Percentiles rank a stretch among this genome's conserved stretches.
These are phyloP conservation scores for Stagonosporopsis rhizophila DNA, from an alignment of 2,329 filamentous ascomycete genomes.

Conservation along the genomic window DNA sequence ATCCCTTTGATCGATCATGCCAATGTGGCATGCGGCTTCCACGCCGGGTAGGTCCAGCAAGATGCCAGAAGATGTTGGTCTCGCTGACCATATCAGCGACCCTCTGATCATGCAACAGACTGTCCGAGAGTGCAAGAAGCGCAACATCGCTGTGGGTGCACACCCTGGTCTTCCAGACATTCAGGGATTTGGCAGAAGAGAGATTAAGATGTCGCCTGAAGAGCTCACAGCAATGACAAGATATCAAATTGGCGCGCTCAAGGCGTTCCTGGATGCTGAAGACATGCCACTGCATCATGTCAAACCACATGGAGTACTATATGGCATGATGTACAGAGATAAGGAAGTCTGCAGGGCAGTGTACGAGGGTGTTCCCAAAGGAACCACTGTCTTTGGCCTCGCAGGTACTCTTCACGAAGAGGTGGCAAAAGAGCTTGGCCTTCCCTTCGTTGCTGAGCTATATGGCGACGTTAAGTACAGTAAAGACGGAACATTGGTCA, in stretches of 20 bases:
- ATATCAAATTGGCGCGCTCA: slow-evolving; percentile 70
- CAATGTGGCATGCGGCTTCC: slow-evolving; percentile 68
- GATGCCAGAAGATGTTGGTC: not conserved
- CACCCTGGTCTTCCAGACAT: slow-evolving; percentile 71
- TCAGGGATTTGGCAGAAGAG: slow-evolving; percentile 68
- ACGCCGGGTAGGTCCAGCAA: slow-evolving; percentile 49
- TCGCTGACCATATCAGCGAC: slow-evolving; percentile 50
- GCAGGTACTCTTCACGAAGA: slow-evolving; percentile 63
- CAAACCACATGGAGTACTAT: slow-evolving; percentile 68
- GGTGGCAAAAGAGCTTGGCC: slow-evolving; percentile 59
- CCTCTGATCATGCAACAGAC: slow-evolving; percentile 70
- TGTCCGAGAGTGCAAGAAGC: slow-evolving; percentile 63
- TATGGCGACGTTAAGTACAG: slow-evolving; percentile 66
- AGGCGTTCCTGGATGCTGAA: slow-evolving; percentile 65
- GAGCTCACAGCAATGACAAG: slow-evolving; percentile 65
- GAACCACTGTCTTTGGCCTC: slow-evolving; percentile 61
- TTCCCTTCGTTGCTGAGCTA: slow-evolving; percentile 62
- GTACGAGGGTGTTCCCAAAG: slow-evolving; percentile 60
- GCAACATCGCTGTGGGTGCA: slow-evolving; percentile 65
- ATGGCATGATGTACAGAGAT: slow-evolving; percentile 64
- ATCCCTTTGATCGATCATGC: slow-evolving; percentile 68
- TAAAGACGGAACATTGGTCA: slow-evolving; percentile 58
- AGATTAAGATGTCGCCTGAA: slow-evolving; percentile 65
- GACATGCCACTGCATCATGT: slow-evolving; percentile 65
- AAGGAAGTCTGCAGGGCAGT: slow-evolving; percentile 61